Percentiles rank a stretch among this genome's conserved stretches.
These are phyloP conservation scores for Bruguiera hainesii DNA, from an alignment of 441 rosid species.

Conservation along the genomic window DNA sequence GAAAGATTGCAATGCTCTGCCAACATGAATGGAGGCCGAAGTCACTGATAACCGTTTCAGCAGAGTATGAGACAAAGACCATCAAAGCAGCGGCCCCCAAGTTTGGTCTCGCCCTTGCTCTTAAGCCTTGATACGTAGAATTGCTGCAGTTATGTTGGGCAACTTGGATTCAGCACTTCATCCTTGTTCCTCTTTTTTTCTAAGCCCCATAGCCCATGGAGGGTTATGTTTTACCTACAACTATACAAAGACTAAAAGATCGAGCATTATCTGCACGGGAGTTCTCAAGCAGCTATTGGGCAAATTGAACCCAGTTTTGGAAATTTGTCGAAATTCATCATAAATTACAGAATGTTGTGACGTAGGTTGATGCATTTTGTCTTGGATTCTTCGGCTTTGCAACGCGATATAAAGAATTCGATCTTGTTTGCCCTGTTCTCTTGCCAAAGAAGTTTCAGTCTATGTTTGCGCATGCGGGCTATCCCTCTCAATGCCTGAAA, in stretches of 20 bases:
- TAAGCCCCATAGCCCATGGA: conserved; percentile 2
- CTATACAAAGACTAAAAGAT: conserved; percentile 18
- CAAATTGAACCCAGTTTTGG: conserved; percentile 35
- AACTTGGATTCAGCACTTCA: conserved; percentile 15
- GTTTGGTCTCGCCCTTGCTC: conserved; percentile 69
- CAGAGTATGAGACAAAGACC: conserved; percentile 64
- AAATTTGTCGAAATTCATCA: not conserved
- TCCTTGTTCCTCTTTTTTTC: conserved; percentile 14
- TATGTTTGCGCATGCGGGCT: too few relatives aligned
- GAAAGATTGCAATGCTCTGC: conserved; percentile 57
- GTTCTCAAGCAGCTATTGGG: conserved; percentile 16
- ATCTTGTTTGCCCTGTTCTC: not conserved
- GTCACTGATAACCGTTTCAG: conserved; percentile 61
- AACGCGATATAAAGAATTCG: not conserved
- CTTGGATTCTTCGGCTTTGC: not conserved
- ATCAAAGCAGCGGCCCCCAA: conserved; percentile 43
- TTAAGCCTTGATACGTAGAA: conserved; percentile 53
- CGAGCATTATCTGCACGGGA: conserved; percentile 10
- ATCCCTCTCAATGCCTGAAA: too few relatives aligned
- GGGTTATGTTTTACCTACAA: conserved; percentile 17
- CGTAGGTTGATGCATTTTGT: not conserved
- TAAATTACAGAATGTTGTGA: not conserved
- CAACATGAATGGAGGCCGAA: conserved; percentile 81
- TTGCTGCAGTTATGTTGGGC: conserved; percentile 4
- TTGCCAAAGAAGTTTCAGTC: too few relatives aligned